phyloP scores from a whole-genome alignment of 2,329 filamentous ascomycete genomes.

The Monascus ruber region DNA sequence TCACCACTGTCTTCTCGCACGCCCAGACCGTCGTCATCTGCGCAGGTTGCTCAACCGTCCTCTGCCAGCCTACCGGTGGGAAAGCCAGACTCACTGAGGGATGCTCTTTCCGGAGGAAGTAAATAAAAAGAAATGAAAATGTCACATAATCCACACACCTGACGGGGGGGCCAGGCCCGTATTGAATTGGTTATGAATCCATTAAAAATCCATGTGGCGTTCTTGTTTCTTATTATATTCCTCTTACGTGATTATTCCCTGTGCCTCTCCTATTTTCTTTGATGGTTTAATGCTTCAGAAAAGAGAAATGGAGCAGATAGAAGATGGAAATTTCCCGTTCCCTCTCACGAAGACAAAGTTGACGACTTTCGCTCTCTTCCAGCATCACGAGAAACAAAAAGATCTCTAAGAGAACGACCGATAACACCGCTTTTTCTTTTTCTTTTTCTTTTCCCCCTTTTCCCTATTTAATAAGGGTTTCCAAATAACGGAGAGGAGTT shows the following conservation, averaged over 20 bases:
- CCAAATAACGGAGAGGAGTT: conserved; percentile 55
- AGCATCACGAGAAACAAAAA: conserved; percentile 36
- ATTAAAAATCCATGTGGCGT: conserved; percentile 27
- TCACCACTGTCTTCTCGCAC: conserved; percentile 99
- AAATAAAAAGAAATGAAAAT: conserved; percentile 34
- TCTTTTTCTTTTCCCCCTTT: conserved; percentile 7
- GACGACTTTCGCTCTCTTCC: conserved; percentile 14
- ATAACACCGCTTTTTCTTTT: conserved; percentile 22
- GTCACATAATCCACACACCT: not conserved
- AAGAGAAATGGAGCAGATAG: conserved; percentile 29
- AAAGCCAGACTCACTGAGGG: conserved; percentile 98
- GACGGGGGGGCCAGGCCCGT: no score
- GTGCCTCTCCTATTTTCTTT: conserved; percentile 4
- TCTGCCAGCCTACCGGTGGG: conserved; percentile 98
- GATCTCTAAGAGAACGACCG: conserved; percentile 49
- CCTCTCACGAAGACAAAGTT: no score
- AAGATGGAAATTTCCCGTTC: conserved; percentile 30
- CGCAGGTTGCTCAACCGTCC: conserved; percentile 97
- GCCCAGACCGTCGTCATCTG: conserved; percentile 99
- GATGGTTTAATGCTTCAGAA: conserved; percentile 13
- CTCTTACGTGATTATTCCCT: no score
- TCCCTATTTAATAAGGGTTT: conserved; percentile 38
- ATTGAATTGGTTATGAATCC: conserved; percentile 8
- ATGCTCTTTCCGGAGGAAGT: conserved; percentile 99
- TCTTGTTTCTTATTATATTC: conserved; percentile 7